These are phyloP conservation scores for Boletus subparvulus DNA, from an alignment of 768 basidiomycete species.

Conservation along the genomic window DNA sequence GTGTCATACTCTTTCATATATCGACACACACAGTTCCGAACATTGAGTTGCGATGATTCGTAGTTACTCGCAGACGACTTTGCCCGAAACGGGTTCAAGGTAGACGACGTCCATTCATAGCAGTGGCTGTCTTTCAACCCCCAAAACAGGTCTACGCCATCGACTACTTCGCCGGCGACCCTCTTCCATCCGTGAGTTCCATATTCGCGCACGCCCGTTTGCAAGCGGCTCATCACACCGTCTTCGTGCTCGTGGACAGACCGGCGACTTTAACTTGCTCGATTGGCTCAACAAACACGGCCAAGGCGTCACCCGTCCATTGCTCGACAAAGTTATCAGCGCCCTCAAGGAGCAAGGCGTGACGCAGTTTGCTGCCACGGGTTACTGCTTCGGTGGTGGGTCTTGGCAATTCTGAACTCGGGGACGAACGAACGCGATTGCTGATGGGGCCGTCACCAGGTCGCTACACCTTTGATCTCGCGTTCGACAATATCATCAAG, in stretches of 20 bases:
- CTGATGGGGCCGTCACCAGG: constrained; percentile 21
- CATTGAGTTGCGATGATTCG: neutral
- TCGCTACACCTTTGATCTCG: constrained; percentile 47
- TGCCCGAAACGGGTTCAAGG: constrained; percentile 40
- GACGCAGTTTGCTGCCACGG: constrained; percentile 55
- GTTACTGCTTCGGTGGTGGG: constrained; percentile 70
- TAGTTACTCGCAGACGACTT: constrained; percentile 47
- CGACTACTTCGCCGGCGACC: constrained; percentile 34
- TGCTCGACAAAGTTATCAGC: constrained; percentile 54
- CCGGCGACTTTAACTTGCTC: constrained; percentile 22
- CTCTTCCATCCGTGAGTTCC: constrained; percentile 17
- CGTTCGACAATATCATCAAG: constrained; percentile 40
- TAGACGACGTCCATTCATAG: neutral
- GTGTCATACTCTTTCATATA: neutral
- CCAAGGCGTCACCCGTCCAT: constrained; percentile 41
- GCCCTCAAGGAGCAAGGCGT: constrained; percentile 61
- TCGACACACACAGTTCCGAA: neutral
- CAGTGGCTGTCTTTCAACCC: neutral
- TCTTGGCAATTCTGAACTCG: neutral
- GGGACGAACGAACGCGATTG: neutral
- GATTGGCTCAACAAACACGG: constrained; percentile 45
- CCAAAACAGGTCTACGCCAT: constrained; percentile 15
- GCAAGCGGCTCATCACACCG: neutral
- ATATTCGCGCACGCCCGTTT: neutral
- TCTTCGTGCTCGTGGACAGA: neutral